Evolutionary conservation across 2,329 filamentous ascomycete genomes (phyloP), one percentile per base, ranked within the genome.

Genomic region (Ophiocordyceps robertsii): DNA sequence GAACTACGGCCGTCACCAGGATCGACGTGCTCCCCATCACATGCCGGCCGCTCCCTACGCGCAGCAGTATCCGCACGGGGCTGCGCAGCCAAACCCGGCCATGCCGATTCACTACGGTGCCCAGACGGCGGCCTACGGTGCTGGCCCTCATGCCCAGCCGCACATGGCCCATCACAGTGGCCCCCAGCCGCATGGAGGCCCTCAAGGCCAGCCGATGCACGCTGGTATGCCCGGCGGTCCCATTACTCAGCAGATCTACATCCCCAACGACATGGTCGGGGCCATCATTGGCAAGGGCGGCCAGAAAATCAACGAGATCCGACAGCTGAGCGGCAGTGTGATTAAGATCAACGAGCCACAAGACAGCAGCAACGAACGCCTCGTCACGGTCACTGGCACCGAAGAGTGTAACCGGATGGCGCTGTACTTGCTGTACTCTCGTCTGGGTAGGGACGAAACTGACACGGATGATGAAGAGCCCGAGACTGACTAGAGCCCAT

Each of bases 341-440:
- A 96, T 98, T 64, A 98, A 98, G 72, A 98, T 98, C 72, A 96
- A 98, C 61, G 92, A 98, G 62, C 92, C 92, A 1, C 92, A 95
- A 62, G 92, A 96, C 64, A 96, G 94, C 67, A 96, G 87, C 73
- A 98, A 96, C 58, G 92, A 98, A 70, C 82, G 92, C 48, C 71
- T 98, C 46, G 92, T 98, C 44, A 98, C 92, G 14, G 94, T 98
- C 53, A 95, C 92, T 2, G 92, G 92, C 50, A 96, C 92, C 6
- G 88, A 93, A 55, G 92, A 98, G 66, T 95, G 88, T 71, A 98
- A 98, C 67, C 86, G 95, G 58, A 96, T 98, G 89, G 92, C 92
- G n/a, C 68, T 98, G 43, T 98, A 96, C 68, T 95, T 98, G 89
- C 77, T 98, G 43, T 98, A 98, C 66, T 93, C 87, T 46, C 80